Conservation (phyloP, 1,139 yeast genomes). For the Diutina rugosa region DNA sequence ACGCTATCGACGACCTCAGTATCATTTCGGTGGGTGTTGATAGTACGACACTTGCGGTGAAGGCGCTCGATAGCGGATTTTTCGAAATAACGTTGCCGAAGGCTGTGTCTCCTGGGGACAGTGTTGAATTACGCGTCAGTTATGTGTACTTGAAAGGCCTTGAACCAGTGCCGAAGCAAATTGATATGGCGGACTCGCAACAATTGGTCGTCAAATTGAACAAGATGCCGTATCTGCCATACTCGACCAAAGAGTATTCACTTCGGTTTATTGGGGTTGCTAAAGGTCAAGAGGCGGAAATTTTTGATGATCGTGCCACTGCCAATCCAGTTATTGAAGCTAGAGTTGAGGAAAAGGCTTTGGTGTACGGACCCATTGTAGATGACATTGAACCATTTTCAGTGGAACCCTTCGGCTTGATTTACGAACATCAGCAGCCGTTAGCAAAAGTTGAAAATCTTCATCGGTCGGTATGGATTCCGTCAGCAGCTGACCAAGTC, state of each 20-base stretch:
- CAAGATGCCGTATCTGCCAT: conserved; percentile 51
- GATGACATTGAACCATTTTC: conserved; percentile 32
- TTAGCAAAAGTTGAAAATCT: conserved; percentile 46
- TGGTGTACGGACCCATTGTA: conserved; percentile 47
- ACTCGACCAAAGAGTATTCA: conserved; percentile 40
- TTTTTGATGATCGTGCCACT: conserved; percentile 9
- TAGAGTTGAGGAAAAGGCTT: conserved; percentile 21
- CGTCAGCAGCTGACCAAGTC: conserved; percentile 26
- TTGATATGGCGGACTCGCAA: conserved; percentile 53
- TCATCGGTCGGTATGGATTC: conserved; percentile 66
- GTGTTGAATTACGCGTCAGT: conserved; percentile 36
- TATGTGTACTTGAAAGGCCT: conserved; percentile 37
- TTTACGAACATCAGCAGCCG: conserved; percentile 60
- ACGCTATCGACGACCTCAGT: conserved; percentile 33
- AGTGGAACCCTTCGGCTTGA: conserved; percentile 35
- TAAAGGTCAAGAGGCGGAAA: conserved; percentile 35
- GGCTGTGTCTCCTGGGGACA: conserved; percentile 55
- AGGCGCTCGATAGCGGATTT: conserved; percentile 17
- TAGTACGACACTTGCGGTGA: conserved; percentile 18
- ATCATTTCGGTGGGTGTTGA: conserved; percentile 25
- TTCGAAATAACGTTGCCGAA: conserved; percentile 37
- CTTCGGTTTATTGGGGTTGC: conserved; percentile 37
- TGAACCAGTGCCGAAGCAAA: conserved; percentile 51
- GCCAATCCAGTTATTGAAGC: conserved; percentile 17
- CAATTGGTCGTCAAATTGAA: conserved; percentile 39